These are phyloP conservation scores for Fagus sylvatica DNA, from an alignment of 306 rosid species.

Conservation along the genomic window DNA sequence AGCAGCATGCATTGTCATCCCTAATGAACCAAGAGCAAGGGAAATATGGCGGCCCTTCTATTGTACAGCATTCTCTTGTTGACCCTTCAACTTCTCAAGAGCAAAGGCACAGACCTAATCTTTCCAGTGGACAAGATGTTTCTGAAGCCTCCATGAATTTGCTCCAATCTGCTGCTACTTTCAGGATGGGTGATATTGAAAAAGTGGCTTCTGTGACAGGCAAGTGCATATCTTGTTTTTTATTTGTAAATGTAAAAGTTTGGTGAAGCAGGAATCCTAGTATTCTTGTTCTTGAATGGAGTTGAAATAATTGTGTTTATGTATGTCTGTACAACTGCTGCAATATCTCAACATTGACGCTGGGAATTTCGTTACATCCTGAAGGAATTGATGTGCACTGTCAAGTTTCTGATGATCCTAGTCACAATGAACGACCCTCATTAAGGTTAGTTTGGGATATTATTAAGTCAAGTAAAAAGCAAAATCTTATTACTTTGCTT, in stretches of 20 bases:
- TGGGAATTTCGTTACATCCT: slow-evolving; percentile 31
- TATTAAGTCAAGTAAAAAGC: slow-evolving; percentile 11
- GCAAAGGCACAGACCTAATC: slow-evolving; percentile 23
- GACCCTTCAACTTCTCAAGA: slow-evolving; percentile 31
- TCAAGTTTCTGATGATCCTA: slow-evolving; percentile 30
- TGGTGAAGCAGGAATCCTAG: slow-evolving; percentile 21
- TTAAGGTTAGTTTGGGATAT: slow-evolving; percentile 44
- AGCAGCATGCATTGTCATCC: slow-evolving; percentile 35
- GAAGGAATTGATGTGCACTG: slow-evolving; percentile 35
- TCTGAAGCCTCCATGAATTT: slow-evolving; percentile 38
- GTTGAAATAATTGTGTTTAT: slow-evolving; percentile 24
- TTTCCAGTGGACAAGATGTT: slow-evolving; percentile 21
- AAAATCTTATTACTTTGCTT: slow-evolving; percentile 1
- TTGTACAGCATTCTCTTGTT: slow-evolving; percentile 25
- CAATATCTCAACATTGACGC: slow-evolving; percentile 28
- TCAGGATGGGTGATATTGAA: slow-evolving; percentile 30
- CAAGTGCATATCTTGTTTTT: slow-evolving; percentile 21
- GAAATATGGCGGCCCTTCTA: slow-evolving; percentile 26
- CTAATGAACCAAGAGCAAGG: slow-evolving; percentile 38
- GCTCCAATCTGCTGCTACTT: slow-evolving; percentile 28
- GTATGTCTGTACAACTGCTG: slow-evolving; percentile 41
- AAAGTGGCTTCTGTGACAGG: slow-evolving; percentile 35
- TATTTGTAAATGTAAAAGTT: slow-evolving; percentile 9
- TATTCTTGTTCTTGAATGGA: slow-evolving; percentile 2
- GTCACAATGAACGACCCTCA: slow-evolving; percentile 37